Conservation (phyloP, 148 eudicot genomes). For the Camellia sinensis region DNA sequence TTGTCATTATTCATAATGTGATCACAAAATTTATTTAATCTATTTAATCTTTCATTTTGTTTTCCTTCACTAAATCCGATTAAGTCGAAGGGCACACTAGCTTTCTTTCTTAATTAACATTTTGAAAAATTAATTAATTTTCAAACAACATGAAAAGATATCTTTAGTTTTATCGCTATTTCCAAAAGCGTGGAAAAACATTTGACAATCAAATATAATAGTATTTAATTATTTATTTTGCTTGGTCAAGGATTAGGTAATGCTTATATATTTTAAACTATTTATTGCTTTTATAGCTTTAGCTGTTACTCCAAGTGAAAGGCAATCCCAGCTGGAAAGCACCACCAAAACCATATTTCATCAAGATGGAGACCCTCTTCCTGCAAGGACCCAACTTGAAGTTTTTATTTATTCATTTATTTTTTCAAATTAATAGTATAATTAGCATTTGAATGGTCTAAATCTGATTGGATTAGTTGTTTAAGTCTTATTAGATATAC, state of each 20-base stretch:
- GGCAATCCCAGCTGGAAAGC: slow-evolving; percentile 11
- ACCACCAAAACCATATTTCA: neutral
- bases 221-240: neutral
- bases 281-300: neutral
- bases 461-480: neutral
- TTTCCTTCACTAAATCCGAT: too few relatives aligned
- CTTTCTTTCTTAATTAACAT: too few relatives aligned
- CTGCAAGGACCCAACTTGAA: neutral
- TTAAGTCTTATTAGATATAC: too few relatives aligned
- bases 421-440: too few relatives aligned
- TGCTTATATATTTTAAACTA: neutral
- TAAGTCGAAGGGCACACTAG: too few relatives aligned
- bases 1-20: too few relatives aligned
- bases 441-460: neutral
- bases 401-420: too few relatives aligned
- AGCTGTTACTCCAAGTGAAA: slow-evolving; percentile 9
- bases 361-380: slow-evolving; percentile 9
- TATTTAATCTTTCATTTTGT: too few relatives aligned
- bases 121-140: too few relatives aligned
- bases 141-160: too few relatives aligned
- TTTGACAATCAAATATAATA: too few relatives aligned
- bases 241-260: neutral
- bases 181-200: neutral
- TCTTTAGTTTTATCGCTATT: neutral
- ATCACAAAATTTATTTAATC: too few relatives aligned